Evolutionary conservation across 129 eudicot species (phyloP), one percentile per base, ranked within the genome.

Genomic region (Silybum marianum): DNA sequence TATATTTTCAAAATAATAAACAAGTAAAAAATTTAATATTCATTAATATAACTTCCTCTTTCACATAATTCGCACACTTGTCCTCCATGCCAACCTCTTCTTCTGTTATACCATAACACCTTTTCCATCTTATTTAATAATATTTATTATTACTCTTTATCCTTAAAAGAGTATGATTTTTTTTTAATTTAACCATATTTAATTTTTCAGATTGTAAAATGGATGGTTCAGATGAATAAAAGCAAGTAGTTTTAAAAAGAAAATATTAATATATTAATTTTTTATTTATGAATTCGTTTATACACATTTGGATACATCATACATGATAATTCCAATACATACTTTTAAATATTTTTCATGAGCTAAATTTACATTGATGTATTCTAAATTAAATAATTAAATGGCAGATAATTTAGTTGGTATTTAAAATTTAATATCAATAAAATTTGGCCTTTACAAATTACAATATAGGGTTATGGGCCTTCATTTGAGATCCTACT

Each of bases 21-120:
- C 4, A 16, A 4, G 3, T 14, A 12, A 51, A 51, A 12, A 54
- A 18, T 18, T 16, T 4, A 54, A 54, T 16, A 51, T 2, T 54
- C 21, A n/a, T 54, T 54, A 54, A 54, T 54, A n/a, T 58, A 18
- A 58, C 66, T 24, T 58, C 66, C 66, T 58, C 74, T 67, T 78
- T 78, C 73, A 78, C 74, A 78, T 40, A 78, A 67, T 12, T 78
- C 44, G 81, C 74, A 78, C 81, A 67, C 81, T 42, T 78, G 81
- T 78, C 81, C 39, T 78, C 73, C 81, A 78, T 78, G 81, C 81
- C 81, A 38, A 24, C 46, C 60, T 72, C 76, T 39, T 72, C 76
- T 72, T 9, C 69, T 26, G 42, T 66, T 40, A 66, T 13, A 78
- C 68, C 22, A n/a, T 16, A 16, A 66, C 65, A 54, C 65, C 22